Percentiles rank a stretch among this genome's conserved stretches.
These are phyloP conservation scores for Sugiyamaella neomexicana DNA, from an alignment of 1,139 yeast species.

Conservation along the genomic window DNA sequence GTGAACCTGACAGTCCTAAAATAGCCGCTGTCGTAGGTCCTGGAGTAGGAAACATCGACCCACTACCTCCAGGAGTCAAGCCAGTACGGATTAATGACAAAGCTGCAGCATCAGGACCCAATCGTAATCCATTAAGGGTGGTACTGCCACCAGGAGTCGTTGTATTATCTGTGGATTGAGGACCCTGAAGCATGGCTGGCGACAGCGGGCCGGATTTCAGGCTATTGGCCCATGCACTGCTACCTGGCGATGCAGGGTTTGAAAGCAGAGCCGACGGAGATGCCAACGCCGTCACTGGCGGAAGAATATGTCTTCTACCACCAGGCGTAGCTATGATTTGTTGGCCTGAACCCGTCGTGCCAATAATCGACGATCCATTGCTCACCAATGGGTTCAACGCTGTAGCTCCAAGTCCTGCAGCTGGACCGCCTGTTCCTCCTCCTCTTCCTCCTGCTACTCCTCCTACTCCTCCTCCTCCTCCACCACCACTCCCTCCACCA, in stretches of 20 bases:
- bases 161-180: slow-evolving; percentile 25
- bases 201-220: slow-evolving; percentile 38
- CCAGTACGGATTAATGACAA: slow-evolving; percentile 40
- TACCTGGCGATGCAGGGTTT: slow-evolving; percentile 25
- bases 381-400: not conserved
- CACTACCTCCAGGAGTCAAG: slow-evolving; percentile 42
- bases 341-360: slow-evolving; percentile 19
- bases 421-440: too few species aligned
- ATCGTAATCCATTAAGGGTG: slow-evolving; percentile 17
- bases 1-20: slow-evolving; percentile 33
- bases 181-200: slow-evolving; percentile 40
- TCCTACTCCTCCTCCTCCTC: too few species aligned
- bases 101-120: slow-evolving; percentile 22
- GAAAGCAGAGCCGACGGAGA: slow-evolving; percentile 39
- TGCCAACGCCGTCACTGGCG: slow-evolving; percentile 41
- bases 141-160: slow-evolving; percentile 19
- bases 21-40: slow-evolving; percentile 43
- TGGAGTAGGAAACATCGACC: slow-evolving; percentile 41
- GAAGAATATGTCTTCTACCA: slow-evolving; percentile 37
- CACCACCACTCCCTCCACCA: slow-evolving; percentile 21
- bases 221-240: slow-evolving; percentile 32
- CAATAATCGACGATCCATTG: slow-evolving; percentile 9
- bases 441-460: too few species aligned
- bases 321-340: slow-evolving; percentile 36
- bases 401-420: too few species aligned